Conservation (phyloP, 805 yeast genomes). For the Cyberlindnera sargentensis region DNA sequence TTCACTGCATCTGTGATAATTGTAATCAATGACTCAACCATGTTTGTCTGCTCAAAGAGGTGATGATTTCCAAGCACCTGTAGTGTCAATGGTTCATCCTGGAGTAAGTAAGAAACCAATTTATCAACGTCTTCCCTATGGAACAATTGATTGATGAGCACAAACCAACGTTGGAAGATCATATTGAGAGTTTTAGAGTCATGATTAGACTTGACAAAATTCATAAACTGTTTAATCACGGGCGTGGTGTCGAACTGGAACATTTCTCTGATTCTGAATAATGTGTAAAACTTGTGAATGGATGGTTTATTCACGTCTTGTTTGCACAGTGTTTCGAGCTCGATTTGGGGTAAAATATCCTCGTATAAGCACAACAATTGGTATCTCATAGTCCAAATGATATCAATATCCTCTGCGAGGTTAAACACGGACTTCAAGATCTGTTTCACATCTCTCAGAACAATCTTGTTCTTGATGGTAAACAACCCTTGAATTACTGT, state of each 20-base stretch:
- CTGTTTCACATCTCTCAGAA: conserved; percentile 19
- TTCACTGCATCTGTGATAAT: conserved; percentile 12
- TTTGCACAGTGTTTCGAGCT: conserved; percentile 7
- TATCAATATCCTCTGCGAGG: conserved; percentile 8
- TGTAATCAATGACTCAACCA: conserved; percentile 27
- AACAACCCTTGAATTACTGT: conserved; percentile 37
- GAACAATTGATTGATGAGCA: conserved; percentile 35
- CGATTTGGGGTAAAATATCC: conserved; percentile 25
- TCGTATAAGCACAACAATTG: conserved; percentile 43
- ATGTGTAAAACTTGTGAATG: conserved; percentile 25
- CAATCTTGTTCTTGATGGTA: conserved; percentile 23
- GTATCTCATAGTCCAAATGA: conserved; percentile 41
- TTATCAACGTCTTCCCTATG: conserved; percentile 22
- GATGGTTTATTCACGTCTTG: conserved; percentile 3
- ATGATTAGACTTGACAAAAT: conserved; percentile 13
- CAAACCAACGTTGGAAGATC: conserved; percentile 48
- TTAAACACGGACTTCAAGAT: conserved; percentile 22
- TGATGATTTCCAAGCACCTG: conserved; percentile 31
- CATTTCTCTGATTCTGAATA: conserved; percentile 47
- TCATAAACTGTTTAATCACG: conserved; percentile 21
- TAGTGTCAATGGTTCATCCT: conserved; percentile 15
- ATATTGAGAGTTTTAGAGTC: conserved; percentile 14
- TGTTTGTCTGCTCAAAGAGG: conserved; percentile 38
- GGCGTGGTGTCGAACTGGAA: conserved; percentile 23
- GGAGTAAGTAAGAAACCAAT: conserved; percentile 24